phyloP scores from a whole-genome alignment of 2,329 filamentous ascomycete species.

The Beauveria sp. region DNA sequence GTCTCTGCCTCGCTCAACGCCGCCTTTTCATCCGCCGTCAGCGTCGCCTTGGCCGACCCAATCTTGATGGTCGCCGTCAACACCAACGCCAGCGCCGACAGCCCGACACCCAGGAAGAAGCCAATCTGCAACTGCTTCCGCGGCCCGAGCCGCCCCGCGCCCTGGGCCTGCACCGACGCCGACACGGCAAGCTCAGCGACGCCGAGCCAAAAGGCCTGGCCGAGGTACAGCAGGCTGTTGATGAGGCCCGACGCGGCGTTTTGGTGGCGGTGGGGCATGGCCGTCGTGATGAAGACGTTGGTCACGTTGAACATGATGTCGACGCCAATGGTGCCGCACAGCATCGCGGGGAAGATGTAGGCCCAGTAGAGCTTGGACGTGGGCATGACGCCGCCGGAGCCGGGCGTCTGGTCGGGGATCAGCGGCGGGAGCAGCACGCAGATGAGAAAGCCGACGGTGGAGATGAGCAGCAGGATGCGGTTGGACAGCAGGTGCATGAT shows the following conservation, averaged over 20 bases:
- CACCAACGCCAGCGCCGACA: conserved; percentile 41
- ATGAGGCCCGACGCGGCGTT: conserved; percentile 65
- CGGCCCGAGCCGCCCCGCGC: conserved; percentile 27
- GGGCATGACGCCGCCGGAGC: conserved; percentile 13
- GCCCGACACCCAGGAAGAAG: conserved; percentile 59
- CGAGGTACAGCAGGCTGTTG: conserved; percentile 63
- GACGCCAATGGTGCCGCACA: conserved; percentile 62
- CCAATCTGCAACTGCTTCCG: conserved; percentile 53
- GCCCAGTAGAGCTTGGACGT: conserved; percentile 53
- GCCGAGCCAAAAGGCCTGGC: conserved; percentile 64
- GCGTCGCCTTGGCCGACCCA: conserved; percentile 44
- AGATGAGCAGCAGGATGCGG: conserved; percentile 54
- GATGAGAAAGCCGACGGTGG: conserved; percentile 50
- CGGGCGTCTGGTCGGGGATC: conserved; percentile 42
- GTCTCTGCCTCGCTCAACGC: conserved; percentile 14
- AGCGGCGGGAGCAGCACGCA: conserved; percentile 57
- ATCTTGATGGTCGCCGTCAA: conserved; percentile 51
- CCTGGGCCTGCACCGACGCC: conserved; percentile 29
- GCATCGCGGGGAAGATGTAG: conserved; percentile 64
- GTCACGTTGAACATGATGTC: conserved; percentile 70
- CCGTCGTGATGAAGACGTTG: conserved; percentile 71
- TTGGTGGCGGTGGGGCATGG: conserved; percentile 57
- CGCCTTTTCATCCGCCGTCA: conserved; percentile 50
- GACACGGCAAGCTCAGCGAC: conserved; percentile 59
- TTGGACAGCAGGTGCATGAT: conserved; percentile 61